Conservation (phyloP, 176 grass and related monocot species). For the Carex scoparia region DNA sequence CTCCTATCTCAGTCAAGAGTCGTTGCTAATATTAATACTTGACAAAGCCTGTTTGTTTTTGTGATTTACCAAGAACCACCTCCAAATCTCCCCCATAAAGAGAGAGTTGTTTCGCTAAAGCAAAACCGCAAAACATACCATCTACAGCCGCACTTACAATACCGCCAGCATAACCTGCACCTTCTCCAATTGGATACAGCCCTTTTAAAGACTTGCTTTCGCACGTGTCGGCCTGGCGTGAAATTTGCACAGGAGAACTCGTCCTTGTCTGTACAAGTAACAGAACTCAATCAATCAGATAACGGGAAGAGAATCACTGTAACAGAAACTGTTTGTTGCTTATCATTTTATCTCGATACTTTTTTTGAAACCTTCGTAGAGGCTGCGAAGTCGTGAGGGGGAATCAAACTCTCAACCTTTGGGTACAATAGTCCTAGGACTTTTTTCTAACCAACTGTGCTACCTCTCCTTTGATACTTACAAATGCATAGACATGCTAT, state of each 20-base stretch:
- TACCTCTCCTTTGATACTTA: no score
- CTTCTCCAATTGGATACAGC: conserved; percentile 86
- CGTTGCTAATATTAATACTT: conserved; percentile 53
- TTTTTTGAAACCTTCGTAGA: no score
- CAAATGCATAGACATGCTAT: not conserved
- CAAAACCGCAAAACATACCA: conserved; percentile 91
- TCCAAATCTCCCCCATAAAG: conserved; percentile 67
- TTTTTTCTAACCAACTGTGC: no score
- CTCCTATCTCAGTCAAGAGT: not conserved
- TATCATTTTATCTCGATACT: not conserved
- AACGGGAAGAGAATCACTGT: not conserved
- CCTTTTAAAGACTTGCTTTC: conserved; percentile 70
- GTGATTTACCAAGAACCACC: conserved; percentile 56
- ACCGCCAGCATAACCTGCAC: conserved; percentile 86
- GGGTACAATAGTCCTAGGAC: no score
- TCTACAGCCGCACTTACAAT: conserved; percentile 94
- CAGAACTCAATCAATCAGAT: not conserved
- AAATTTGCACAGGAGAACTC: conserved; percentile 84
- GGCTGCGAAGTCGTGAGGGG: no score
- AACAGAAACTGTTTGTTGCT: not conserved
- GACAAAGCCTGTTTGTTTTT: conserved; percentile 70
- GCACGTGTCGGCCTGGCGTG: conserved; percentile 52
- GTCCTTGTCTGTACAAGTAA: conserved; percentile 75
- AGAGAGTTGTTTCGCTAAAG: conserved; percentile 78
- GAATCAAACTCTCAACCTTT: no score